Conservation (phyloP, 192 early-diverging fungal species). For the Kickxella alabastrina region DNA sequence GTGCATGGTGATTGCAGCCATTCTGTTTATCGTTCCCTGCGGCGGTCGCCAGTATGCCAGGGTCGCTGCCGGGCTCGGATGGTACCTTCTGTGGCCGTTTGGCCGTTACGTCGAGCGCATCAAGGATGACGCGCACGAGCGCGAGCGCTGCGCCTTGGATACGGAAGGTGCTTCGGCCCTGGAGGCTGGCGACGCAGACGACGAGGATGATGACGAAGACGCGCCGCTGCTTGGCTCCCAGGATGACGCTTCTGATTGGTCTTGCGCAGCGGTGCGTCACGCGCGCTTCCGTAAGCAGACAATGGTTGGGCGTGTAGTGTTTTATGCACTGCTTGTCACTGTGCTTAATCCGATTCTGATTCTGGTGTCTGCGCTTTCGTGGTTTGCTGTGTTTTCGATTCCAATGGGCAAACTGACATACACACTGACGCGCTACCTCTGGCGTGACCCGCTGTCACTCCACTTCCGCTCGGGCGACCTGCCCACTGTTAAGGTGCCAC, state of each 20-base stretch:
- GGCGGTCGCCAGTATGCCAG: slow-evolving; percentile 58
- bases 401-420: slow-evolving; percentile 95
- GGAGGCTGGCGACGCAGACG: slow-evolving; percentile 22
- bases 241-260: background rate
- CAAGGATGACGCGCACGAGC: slow-evolving; percentile 30
- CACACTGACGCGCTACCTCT: slow-evolving; percentile 72
- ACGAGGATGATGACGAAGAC: slow-evolving; percentile 16
- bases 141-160: slow-evolving; percentile 18
- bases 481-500: slow-evolving; percentile 45
- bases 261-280: slow-evolving; percentile 5
- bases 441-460: slow-evolving; percentile 71
- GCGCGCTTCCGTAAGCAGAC: slow-evolving; percentile 23
- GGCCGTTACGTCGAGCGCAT: slow-evolving; percentile 83
- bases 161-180: slow-evolving; percentile 26
- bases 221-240: slow-evolving; percentile 28
- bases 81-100: slow-evolving; percentile 96
- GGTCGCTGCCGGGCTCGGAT: slow-evolving; percentile 70
- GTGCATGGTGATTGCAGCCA: slow-evolving; percentile 57
- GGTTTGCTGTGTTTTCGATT: slow-evolving; percentile 81
- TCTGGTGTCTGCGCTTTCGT: slow-evolving; percentile 71
- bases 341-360: slow-evolving; percentile 73
- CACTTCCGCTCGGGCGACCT: slow-evolving; percentile 63
- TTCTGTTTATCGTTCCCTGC: slow-evolving; percentile 56
- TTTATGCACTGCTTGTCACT: slow-evolving; percentile 20
- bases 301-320: slow-evolving; percentile 29